Percentiles rank a stretch among this genome's conserved stretches.
phyloP scores from a whole-genome alignment of 768 basidiomycete genomes.

The Boletus sp. region DNA sequence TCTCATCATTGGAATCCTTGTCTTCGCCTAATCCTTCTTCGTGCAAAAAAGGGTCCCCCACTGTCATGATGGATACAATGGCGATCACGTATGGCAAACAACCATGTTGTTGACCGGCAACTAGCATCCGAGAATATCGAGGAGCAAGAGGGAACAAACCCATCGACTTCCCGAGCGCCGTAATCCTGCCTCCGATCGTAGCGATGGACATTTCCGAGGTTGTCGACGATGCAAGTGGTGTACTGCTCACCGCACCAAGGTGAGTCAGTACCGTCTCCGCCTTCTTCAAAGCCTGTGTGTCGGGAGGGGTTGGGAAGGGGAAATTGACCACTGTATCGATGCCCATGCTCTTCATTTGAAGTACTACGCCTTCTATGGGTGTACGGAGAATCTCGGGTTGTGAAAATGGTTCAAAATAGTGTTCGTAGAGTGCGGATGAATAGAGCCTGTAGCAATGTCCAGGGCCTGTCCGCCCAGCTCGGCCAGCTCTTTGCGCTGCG shows the following conservation, averaged over 20 bases:
- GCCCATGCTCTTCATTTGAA: constrained; percentile 99
- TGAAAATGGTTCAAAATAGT: constrained; percentile 85
- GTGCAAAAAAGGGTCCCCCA: constrained; percentile 93
- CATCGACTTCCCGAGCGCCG: constrained; percentile 90
- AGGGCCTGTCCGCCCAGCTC: constrained; percentile 96
- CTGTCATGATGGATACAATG: constrained; percentile 86
- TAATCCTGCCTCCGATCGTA: constrained; percentile 63
- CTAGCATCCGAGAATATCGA: constrained; percentile 93
- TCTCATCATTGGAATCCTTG: constrained; percentile 40
- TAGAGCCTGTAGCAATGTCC: constrained; percentile 98
- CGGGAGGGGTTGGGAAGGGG: constrained; percentile 96
- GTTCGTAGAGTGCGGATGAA: constrained; percentile 92
- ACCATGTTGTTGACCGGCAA: constrained; percentile 80
- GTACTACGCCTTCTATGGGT: constrained; percentile 94
- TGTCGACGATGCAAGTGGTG: constrained; percentile 23
- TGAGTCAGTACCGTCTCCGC: constrained; percentile 80
- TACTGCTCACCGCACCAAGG: constrained; percentile 73
- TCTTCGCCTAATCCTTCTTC: constrained; percentile 63
- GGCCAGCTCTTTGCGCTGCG: constrained; percentile 89
- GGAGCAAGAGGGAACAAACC: constrained; percentile 92
- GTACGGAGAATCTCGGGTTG: constrained; percentile 91
- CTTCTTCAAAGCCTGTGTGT: constrained; percentile 66
- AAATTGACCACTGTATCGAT: constrained; percentile 96
- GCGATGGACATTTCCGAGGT: constrained; percentile 13
- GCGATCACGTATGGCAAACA: constrained; percentile 91